phyloP scores from a whole-genome alignment of 1,284 basidiomycete genomes.

The Austroboletus olivaceoglutinosus region DNA sequence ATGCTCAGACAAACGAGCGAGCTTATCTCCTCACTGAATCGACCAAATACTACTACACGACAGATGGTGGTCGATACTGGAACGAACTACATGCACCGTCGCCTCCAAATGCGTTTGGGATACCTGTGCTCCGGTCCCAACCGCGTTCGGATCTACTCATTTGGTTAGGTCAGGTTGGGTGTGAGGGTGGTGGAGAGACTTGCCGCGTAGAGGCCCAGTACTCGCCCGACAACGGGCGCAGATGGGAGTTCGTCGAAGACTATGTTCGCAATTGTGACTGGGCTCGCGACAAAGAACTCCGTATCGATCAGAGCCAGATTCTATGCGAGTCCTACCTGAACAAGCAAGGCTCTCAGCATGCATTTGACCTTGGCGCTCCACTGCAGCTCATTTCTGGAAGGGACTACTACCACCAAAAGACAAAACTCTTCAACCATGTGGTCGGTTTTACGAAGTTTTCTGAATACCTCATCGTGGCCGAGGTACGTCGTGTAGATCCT shows the following conservation, averaged over 20 bases:
- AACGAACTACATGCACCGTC: constrained; percentile 56
- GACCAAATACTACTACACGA: constrained; percentile 74
- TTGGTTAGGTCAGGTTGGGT: constrained; percentile 81
- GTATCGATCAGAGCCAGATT: constrained; percentile 83
- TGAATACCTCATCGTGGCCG: constrained; percentile 92
- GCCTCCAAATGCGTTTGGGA: constrained; percentile 78
- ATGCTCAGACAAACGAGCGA: constrained; percentile 74
- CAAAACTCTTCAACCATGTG: constrained; percentile 80
- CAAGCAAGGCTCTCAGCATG: constrained; percentile 80
- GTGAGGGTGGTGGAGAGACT: constrained; percentile 42
- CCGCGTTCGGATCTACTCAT: constrained; percentile 85
- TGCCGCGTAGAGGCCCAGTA: constrained; percentile 79
- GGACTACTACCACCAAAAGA: constrained; percentile 72
- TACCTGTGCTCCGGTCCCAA: constrained; percentile 85
- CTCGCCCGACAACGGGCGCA: constrained; percentile 73
- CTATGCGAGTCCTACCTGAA: constrained; percentile 87
- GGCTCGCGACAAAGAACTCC: constrained; percentile 77
- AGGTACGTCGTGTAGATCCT: constrained; percentile 51
- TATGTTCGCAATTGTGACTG: constrained; percentile 94
- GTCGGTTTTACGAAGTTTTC: constrained; percentile 97
- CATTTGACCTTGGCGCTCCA: constrained; percentile 59
- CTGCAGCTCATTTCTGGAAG: constrained; percentile 80
- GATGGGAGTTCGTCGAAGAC: constrained; percentile 76
- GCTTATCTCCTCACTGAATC: constrained; percentile 86
- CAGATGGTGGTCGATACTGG: constrained; percentile 81